Percentiles rank a stretch among this genome's conserved stretches.
These are phyloP conservation scores for Microthlaspi erraticum DNA, from an alignment of 345 rosid genomes.

Conservation along the genomic window DNA sequence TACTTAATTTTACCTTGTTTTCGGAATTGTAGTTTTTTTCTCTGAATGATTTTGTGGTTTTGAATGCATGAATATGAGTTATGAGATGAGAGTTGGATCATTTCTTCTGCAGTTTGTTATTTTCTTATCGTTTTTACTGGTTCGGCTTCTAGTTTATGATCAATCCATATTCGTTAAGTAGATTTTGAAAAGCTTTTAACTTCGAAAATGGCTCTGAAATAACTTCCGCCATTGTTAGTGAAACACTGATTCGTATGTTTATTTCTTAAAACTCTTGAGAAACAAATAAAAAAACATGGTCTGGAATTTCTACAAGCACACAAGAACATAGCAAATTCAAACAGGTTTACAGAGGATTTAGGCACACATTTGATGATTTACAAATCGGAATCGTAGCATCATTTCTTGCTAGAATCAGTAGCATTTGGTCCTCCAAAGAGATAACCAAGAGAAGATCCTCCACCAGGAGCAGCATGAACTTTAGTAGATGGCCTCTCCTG, in stretches of 20 bases:
- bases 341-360: slow-evolving; percentile 12
- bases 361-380: slow-evolving; percentile 31
- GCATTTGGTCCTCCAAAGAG: slow-evolving; percentile 52
- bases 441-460: slow-evolving; percentile 61
- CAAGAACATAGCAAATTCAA: slow-evolving; percentile 12
- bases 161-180: background rate
- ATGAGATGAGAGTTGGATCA: background rate
- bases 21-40: slow-evolving; percentile 9
- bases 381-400: slow-evolving; percentile 19
- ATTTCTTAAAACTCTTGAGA: background rate
- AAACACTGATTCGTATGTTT: background rate
- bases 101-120: background rate
- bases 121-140: background rate
- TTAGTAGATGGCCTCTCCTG: slow-evolving; percentile 66
- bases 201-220: background rate
- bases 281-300: background rate
- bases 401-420: slow-evolving; percentile 32
- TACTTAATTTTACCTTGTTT: background rate
- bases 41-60: background rate
- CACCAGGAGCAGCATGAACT: slow-evolving; percentile 65
- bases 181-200: background rate
- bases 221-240: background rate
- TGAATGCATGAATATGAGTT: slow-evolving; percentile 18
- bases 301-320: slow-evolving; percentile 14
- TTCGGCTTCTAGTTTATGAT: background rate